These are phyloP conservation scores for Bathelium albidoporum DNA, from an alignment of 495 filamentous ascomycete genomes.

Conservation along the genomic window DNA sequence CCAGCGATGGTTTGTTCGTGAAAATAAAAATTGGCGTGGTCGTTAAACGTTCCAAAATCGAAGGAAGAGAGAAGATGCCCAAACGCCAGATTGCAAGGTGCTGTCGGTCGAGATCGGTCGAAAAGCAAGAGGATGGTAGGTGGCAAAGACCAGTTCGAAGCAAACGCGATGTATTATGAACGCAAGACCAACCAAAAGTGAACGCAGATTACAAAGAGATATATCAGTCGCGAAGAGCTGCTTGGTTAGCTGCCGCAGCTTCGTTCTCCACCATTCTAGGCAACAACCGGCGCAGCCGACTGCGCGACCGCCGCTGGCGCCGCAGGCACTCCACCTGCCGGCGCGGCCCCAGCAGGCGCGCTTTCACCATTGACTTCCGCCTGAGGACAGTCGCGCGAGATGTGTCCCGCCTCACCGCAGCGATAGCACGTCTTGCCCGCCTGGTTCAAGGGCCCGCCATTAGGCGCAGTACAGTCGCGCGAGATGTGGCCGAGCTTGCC, in stretches of 20 bases:
- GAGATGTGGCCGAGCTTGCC: constrained; percentile 98
- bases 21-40: neutral
- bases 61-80: neutral
- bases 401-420: constrained; percentile 91
- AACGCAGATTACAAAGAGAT: neutral
- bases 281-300: constrained; percentile 34
- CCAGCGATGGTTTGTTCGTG: neutral
- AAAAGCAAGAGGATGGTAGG: neutral
- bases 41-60: constrained; percentile 1
- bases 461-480: constrained; percentile 92
- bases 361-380: constrained; percentile 38
- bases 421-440: constrained; percentile 98
- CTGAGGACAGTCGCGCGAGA: constrained; percentile 85
- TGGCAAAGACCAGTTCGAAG: neutral
- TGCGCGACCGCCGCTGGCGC: constrained; percentile 16
- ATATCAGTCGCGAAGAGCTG: neutral
- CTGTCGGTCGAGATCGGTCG: neutral
- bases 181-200: neutral
- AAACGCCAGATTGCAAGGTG: neutral
- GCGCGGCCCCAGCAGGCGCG: constrained; percentile 29
- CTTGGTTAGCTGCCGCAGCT: neutral
- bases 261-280: constrained; percentile 33
- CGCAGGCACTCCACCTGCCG: constrained; percentile 4
- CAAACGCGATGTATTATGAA: neutral
- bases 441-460: constrained; percentile 89